A percentile compares a stretch with the other conserved stretches of the same genome.
Conservation (phyloP, 768 basidiomycete species). For the Baorangia bicolor region DNA sequence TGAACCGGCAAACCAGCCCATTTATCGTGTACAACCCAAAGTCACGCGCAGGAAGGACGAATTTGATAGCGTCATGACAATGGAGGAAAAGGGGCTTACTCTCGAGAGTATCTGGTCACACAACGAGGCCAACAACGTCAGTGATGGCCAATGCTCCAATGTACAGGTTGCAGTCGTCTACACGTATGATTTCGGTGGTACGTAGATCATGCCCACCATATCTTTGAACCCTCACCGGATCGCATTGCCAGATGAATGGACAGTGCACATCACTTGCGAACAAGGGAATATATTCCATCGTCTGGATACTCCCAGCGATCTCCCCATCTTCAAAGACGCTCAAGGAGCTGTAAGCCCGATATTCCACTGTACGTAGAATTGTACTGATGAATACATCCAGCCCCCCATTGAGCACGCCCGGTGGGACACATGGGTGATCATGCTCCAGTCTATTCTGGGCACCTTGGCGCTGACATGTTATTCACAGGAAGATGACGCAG, state of each 20-base stretch:
- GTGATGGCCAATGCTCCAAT: slow-evolving; percentile 26
- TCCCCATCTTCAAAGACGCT: slow-evolving; percentile 22
- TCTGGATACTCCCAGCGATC: slow-evolving; percentile 10
- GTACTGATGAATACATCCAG: slow-evolving; percentile 1
- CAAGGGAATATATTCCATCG: slow-evolving; percentile 8
- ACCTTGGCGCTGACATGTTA: not conserved
- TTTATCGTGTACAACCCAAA: slow-evolving; percentile 16
- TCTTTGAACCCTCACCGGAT: not conserved
- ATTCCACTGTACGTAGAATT: not conserved
- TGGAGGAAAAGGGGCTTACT: slow-evolving; percentile 22
- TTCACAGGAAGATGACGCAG: slow-evolving; percentile 22
- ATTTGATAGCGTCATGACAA: slow-evolving; percentile 10
- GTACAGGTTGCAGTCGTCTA: slow-evolving; percentile 24
- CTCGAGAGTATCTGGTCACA: slow-evolving; percentile 28
- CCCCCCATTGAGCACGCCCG: slow-evolving; percentile 24
- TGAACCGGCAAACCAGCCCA: slow-evolving; percentile 12
- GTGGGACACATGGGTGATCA: not conserved
- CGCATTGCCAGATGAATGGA: slow-evolving; percentile 22
- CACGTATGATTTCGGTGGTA: slow-evolving; percentile 23
- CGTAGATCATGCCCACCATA: not conserved
- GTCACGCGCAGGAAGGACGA: slow-evolving; percentile 4
- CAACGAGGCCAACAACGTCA: slow-evolving; percentile 18
- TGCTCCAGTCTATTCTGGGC: not conserved
- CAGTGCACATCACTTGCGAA: slow-evolving; percentile 27
- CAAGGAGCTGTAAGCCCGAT: slow-evolving; percentile 20